Evolutionary conservation across 108 stramenopile genomes (phyloP), one percentile per base, ranked within the genome.

Genomic region (Asterionellopsis glacialis): DNA sequence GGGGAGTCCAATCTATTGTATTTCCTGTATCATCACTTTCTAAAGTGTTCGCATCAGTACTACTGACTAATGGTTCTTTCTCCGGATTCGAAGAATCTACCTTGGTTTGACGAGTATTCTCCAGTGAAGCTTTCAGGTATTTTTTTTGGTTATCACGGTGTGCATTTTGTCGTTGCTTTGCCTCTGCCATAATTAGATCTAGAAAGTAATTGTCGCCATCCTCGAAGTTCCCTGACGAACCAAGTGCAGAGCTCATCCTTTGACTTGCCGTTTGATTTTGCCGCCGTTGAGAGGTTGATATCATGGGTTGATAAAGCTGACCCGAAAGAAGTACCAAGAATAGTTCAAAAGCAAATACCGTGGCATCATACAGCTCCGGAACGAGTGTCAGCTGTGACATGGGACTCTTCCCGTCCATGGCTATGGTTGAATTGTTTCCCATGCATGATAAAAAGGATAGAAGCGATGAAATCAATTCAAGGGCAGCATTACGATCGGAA

Each of bases 301-400:
- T 42, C 75, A 91, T 79, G 1, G 86, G 82, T 44, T 72, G 69
- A 72, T 91, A 91, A 2, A 88, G 69, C 64, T 87, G 90, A 0
- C 87, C 84, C 12, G 87, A 87, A 26, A 82, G 55, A 23, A 86
- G 56, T 2, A 91, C 86, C 28, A 88, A 57, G 9, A 88, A 47
- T n/a, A 88, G 59, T 11, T 85, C 71, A 21, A 86, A 57, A 23
- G 63, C 53, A 44, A 84, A 71, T 0, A 78, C 76, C 10, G 69
- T 67, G 11, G 83, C 62, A 60, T 91, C 90, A 50, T 91, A 91
- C 16, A 88, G 45, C 64, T 86, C 90, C 13, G 90, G 85, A 19
- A 84, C 80, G 7, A 33, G 69, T 56, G 52, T 70, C 62, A 49
- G 55, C 52, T 24, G 44, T 53, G 33, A 25, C 38, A 58, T 24